Percentiles rank a stretch among this genome's conserved stretches.
These are phyloP conservation scores for Fraxinus anomala DNA, from an alignment of 257 asterid species.

Conservation along the genomic window DNA sequence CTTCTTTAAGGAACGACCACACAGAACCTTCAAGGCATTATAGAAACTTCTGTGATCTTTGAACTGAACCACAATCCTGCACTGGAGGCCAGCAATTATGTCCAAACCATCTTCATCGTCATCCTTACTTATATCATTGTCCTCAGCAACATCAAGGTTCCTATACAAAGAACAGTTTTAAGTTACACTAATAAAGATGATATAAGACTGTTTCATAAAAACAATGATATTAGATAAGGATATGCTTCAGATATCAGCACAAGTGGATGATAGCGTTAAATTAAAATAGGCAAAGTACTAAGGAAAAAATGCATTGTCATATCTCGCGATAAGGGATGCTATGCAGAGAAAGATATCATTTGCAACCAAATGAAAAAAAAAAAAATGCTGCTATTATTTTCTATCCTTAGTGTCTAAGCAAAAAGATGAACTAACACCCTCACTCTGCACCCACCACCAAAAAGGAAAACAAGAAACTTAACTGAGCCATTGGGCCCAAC, in stretches of 20 bases:
- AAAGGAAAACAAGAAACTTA: not conserved
- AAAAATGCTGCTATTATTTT: not conserved
- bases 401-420: not conserved
- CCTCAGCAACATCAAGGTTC: constrained; percentile 94
- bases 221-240: not conserved
- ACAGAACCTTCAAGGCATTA: constrained; percentile 74
- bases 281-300: not conserved
- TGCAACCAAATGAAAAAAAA: not conserved
- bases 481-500: not conserved
- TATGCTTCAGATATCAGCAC: not conserved
- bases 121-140: constrained; percentile 59
- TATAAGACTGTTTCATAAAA: not conserved
- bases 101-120: constrained; percentile 59
- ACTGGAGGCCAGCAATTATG: constrained; percentile 82
- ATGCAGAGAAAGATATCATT: constrained; percentile 1
- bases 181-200: constrained; percentile 16
- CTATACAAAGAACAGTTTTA: constrained; percentile 41
- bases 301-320: not conserved
- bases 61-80: constrained; percentile 82
- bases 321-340: not conserved
- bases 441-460: not conserved
- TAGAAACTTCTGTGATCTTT: constrained; percentile 68
- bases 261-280: not conserved
- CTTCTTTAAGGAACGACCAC: constrained; percentile 86
- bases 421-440: not conserved